These are phyloP conservation scores for Rhynchosporium graminicola DNA, from an alignment of 2,329 filamentous ascomycete genomes.

Conservation along the genomic window DNA sequence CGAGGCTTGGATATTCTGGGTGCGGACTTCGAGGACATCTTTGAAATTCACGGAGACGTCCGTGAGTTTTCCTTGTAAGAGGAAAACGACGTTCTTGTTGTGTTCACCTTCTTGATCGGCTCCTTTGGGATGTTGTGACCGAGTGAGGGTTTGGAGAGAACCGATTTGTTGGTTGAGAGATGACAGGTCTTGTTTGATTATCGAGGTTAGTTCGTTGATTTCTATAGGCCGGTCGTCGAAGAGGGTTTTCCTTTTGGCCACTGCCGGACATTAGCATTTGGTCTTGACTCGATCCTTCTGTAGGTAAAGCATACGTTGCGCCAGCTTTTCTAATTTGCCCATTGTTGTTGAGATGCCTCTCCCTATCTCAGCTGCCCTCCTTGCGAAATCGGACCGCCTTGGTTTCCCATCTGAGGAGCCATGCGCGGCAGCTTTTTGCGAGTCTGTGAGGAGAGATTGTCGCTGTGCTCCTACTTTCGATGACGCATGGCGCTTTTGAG, in stretches of 20 bases:
- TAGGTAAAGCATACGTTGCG: conserved; percentile 61
- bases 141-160: conserved; percentile 73
- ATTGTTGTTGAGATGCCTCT: conserved; percentile 89
- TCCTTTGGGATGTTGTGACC: conserved; percentile 68
- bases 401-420: conserved; percentile 51
- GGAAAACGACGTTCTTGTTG: conserved; percentile 93
- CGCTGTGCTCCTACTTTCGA: conserved; percentile 78
- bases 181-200: conserved; percentile 96
- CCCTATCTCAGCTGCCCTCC: conserved; percentile 87
- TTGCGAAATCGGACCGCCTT: conserved; percentile 87
- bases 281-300: neutral
- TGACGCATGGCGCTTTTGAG: conserved; percentile 75
- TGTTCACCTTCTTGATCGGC: conserved; percentile 87
- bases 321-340: conserved; percentile 91
- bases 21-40: conserved; percentile 91
- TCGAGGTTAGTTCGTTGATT: conserved; percentile 94
- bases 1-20: conserved; percentile 96
- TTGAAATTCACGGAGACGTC: conserved; percentile 96
- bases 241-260: conserved; percentile 94
- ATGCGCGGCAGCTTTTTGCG: conserved; percentile 66
- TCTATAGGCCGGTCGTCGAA: conserved; percentile 97
- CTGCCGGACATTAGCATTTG: conserved; percentile 44
- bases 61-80: conserved; percentile 87
- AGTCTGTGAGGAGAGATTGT: conserved; percentile 74
- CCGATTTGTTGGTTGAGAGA: conserved; percentile 85